These are phyloP conservation scores for Nakazawaea siamensis DNA, from an alignment of 805 yeast species.

Conservation along the genomic window DNA sequence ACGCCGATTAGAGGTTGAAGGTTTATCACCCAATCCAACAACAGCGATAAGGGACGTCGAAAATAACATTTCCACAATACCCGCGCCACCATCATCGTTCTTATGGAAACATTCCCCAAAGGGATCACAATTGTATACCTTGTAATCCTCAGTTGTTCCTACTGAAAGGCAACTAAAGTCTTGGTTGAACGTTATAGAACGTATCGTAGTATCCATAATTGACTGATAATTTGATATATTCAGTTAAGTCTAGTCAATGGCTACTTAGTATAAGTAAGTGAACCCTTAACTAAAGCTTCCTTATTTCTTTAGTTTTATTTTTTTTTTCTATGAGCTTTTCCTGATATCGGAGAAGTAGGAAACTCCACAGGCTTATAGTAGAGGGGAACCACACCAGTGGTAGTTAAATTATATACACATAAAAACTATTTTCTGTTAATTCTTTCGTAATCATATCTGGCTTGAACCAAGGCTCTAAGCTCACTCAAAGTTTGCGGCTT, in stretches of 20 bases:
- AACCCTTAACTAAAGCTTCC: too few relatives aligned
- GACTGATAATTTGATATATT: too few relatives aligned
- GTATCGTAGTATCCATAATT: constrained; percentile 15
- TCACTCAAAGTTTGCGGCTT: constrained; percentile 25
- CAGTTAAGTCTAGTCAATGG: too few relatives aligned
- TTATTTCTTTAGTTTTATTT: too few relatives aligned
- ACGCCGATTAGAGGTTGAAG: constrained; percentile 67
- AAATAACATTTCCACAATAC: constrained; percentile 83
- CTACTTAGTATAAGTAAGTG: too few relatives aligned
- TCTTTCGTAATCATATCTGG: constrained; percentile 26
- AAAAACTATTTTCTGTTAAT: constrained; percentile 12
- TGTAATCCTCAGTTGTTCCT: constrained; percentile 57
- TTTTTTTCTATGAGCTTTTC: too few relatives aligned
- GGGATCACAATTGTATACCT: constrained; percentile 83
- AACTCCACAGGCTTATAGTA: too few relatives aligned
- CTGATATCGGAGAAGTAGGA: too few relatives aligned
- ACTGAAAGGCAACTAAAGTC: constrained; percentile 77
- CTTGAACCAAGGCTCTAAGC: constrained; percentile 33
- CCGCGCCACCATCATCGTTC: constrained; percentile 44
- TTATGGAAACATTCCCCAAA: constrained; percentile 61
- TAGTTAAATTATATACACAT: too few relatives aligned
- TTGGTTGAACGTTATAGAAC: constrained; percentile 71
- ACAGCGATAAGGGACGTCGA: constrained; percentile 80
- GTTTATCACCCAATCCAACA: constrained; percentile 70
- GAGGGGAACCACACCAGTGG: too few relatives aligned